Percentiles rank a stretch among this genome's conserved stretches.
Evolutionary conservation across 768 basidiomycete genomes (phyloP).

Genomic region (Suillus ampliporus): DNA sequence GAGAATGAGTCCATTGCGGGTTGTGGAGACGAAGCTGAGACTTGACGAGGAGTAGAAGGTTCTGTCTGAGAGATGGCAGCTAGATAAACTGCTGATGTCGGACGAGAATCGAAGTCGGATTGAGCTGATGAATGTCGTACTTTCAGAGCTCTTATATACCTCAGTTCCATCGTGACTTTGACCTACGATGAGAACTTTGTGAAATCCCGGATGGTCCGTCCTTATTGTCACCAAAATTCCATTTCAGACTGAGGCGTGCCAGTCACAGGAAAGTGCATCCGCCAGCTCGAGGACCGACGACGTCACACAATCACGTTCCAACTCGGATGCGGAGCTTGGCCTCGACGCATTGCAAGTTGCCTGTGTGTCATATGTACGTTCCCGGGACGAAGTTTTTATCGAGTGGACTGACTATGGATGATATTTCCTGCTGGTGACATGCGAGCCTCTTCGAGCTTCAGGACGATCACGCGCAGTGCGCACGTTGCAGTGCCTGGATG

Average conservation of each 20-base stretch:
- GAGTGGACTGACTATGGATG: too few relatives aligned
- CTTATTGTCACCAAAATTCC: background rate
- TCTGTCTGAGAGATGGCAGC: background rate
- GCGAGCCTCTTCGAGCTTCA: background rate
- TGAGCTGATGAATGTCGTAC: background rate
- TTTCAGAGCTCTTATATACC: background rate
- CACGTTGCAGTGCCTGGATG: too few relatives aligned
- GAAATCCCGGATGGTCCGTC: background rate
- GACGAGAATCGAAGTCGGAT: background rate
- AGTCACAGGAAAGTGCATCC: background rate
- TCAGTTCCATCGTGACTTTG: background rate
- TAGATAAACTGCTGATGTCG: background rate
- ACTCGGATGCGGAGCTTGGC: too few relatives aligned
- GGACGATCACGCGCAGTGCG: background rate
- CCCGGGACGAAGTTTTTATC: too few relatives aligned
- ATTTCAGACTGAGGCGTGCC: background rate
- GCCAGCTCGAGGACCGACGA: background rate
- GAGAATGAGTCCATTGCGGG: conserved; percentile 2
- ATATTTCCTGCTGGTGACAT: background rate
- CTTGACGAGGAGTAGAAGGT: background rate
- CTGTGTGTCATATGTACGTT: too few relatives aligned
- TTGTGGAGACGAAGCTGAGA: background rate
- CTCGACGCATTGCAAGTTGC: too few relatives aligned
- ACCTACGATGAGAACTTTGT: background rate
- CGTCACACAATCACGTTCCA: too few relatives aligned